Percentiles rank a stretch among this genome's conserved stretches.
Conservation (phyloP, 1,139 yeast species). For the Yamadazyma jaroonii region DNA sequence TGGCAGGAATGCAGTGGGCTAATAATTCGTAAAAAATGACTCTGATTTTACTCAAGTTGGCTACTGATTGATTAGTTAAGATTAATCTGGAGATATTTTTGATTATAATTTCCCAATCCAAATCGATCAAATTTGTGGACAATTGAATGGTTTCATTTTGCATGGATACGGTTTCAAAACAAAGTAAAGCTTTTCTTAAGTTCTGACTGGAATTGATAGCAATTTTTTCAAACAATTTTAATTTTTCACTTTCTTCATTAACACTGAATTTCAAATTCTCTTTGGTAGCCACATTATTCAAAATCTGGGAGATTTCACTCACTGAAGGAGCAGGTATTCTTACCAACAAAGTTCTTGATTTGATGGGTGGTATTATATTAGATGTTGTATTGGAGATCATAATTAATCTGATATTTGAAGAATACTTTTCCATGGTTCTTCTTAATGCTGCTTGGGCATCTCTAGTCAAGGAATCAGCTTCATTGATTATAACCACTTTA, state of each 20-base stretch:
- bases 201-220: constrained; percentile 64
- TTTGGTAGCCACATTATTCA: constrained; percentile 52
- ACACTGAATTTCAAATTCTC: constrained; percentile 49
- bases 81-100: constrained; percentile 61
- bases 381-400: constrained; percentile 88
- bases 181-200: constrained; percentile 71
- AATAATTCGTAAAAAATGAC: constrained; percentile 77
- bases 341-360: constrained; percentile 84
- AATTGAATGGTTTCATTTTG: constrained; percentile 53
- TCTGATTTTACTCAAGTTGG: constrained; percentile 69
- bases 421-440: constrained; percentile 97
- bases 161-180: constrained; percentile 82
- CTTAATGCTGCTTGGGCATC: constrained; percentile 98
- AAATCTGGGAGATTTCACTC: constrained; percentile 53
- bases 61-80: constrained; percentile 62
- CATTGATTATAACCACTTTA: constrained; percentile 90
- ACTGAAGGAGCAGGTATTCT: constrained; percentile 80
- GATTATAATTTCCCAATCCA: constrained; percentile 90
- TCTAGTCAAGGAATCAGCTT: constrained; percentile 86
- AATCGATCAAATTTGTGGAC: constrained; percentile 34
- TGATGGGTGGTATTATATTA: constrained; percentile 88
- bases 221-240: constrained; percentile 46
- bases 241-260: constrained; percentile 24
- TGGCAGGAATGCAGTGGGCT: constrained; percentile 92
- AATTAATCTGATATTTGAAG: constrained; percentile 79